Evolutionary conservation across 352 stramenopile species (phyloP).

Genomic region (Phytopythium helicoides): DNA sequence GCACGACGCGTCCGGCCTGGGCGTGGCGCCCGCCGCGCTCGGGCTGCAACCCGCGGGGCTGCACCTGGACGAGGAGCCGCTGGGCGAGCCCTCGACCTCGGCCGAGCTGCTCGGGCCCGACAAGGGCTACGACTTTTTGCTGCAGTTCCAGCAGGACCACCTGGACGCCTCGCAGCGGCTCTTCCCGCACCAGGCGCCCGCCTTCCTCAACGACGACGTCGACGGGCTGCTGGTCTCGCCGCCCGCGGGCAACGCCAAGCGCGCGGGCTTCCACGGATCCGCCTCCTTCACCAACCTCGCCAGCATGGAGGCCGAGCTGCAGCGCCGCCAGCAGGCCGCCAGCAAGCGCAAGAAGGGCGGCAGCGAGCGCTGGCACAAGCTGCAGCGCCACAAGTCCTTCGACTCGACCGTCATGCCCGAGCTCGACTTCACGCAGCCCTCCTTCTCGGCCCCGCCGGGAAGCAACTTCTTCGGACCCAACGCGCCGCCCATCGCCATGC

Average conservation of each 20-base stretch:
- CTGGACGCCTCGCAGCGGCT: conserved; percentile 37
- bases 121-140: conserved; percentile 50
- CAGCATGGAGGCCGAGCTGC: conserved; percentile 69
- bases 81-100: background rate
- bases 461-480: conserved; percentile 11
- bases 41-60: conserved; percentile 8
- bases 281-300: conserved; percentile 72
- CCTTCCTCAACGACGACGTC: conserved; percentile 23
- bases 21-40: background rate
- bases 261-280: conserved; percentile 51
- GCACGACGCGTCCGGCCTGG: background rate
- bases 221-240: conserved; percentile 6
- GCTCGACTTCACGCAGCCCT: conserved; percentile 4
- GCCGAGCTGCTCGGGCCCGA: conserved; percentile 29
- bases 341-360: conserved; percentile 66
- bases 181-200: conserved; percentile 40
- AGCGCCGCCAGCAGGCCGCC: conserved; percentile 37
- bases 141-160: conserved; percentile 65
- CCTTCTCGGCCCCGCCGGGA: conserved; percentile 31
- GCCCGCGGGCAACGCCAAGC: conserved; percentile 19
- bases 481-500: conserved; percentile 3
- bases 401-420: conserved; percentile 57
- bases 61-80: conserved; percentile 10
- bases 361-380: conserved; percentile 61
- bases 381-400: conserved; percentile 56